These are phyloP conservation scores for Fraxinus platypoda DNA, from an alignment of 305 asterid genomes.

Conservation along the genomic window DNA sequence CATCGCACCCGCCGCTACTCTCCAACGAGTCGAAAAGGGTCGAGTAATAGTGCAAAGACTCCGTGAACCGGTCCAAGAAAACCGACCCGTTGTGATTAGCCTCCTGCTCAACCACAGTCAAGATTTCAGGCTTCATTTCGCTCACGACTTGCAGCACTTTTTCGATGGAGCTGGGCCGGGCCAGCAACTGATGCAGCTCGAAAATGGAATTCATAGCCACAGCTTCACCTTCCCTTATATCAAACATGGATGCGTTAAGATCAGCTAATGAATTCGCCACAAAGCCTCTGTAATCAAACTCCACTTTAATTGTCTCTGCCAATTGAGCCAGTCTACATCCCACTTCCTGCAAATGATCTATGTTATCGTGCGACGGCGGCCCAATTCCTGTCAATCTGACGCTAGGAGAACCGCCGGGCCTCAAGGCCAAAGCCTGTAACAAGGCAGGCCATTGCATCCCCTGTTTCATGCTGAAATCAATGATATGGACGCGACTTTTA, in stretches of 20 bases:
- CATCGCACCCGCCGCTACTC: constrained; percentile 38
- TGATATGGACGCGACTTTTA: constrained; percentile 60
- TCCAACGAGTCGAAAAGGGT: constrained; percentile 85
- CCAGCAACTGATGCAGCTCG: constrained; percentile 70
- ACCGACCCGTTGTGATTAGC: constrained; percentile 71
- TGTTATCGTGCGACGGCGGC: constrained; percentile 62
- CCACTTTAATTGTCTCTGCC: constrained; percentile 62
- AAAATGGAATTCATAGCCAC: constrained; percentile 81
- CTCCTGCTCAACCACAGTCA: constrained; percentile 89
- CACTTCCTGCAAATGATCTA: constrained; percentile 72
- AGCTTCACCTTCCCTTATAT: constrained; percentile 59
- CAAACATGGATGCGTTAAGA: constrained; percentile 69
- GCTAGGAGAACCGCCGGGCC: constrained; percentile 83
- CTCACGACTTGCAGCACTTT: constrained; percentile 52
- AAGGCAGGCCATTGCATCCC: constrained; percentile 98
- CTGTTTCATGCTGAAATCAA: constrained; percentile 86
- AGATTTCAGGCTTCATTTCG: constrained; percentile 60
- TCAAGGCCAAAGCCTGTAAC: constrained; percentile 72
- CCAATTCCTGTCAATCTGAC: constrained; percentile 81
- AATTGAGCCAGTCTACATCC: constrained; percentile 70
- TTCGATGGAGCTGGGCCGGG: constrained; percentile 63
- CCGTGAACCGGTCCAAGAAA: constrained; percentile 80
- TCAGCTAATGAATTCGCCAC: constrained; percentile 73
- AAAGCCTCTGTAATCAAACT: constrained; percentile 70
- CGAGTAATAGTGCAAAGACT: constrained; percentile 76